A percentile compares a stretch with the other conserved stretches of the same genome.
Evolutionary conservation across 192 early-diverging fungal species (phyloP).

Genomic region (Phycomyces nitens): DNA sequence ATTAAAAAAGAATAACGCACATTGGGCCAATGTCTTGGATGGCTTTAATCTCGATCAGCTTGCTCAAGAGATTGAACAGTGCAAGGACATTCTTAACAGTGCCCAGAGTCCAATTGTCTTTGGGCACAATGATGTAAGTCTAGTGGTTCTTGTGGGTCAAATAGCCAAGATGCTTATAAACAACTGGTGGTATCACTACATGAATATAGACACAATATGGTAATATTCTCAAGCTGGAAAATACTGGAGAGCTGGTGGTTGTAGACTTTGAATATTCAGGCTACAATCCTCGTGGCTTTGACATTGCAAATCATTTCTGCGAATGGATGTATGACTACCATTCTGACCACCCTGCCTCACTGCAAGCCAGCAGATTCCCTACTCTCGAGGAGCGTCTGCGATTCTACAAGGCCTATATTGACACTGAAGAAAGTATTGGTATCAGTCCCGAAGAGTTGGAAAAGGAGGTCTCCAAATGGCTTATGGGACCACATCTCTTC

Average conservation of each 20-base stretch:
- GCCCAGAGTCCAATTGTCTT: conserved; percentile 69
- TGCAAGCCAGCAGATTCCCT: conserved; percentile 52
- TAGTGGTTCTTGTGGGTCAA: neutral
- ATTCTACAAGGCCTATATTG: conserved; percentile 68
- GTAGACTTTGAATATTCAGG: conserved; percentile 83
- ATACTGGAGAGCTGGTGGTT: conserved; percentile 57
- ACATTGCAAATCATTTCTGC: conserved; percentile 81
- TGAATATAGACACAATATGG: conserved; percentile 71
- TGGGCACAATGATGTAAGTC: conserved; percentile 78
- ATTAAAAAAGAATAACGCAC: conserved; percentile 7
- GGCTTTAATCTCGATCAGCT: conserved; percentile 46
- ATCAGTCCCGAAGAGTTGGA: conserved; percentile 29
- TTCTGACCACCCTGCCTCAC: conserved; percentile 35
- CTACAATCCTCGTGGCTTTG: conserved; percentile 73
- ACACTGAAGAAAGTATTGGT: neutral
- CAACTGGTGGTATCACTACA: no score
- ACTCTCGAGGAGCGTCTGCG: conserved; percentile 45
- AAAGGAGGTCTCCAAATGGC: conserved; percentile 40
- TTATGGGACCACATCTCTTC: conserved; percentile 53
- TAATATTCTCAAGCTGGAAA: conserved; percentile 67
- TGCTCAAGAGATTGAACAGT: conserved; percentile 43
- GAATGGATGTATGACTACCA: conserved; percentile 87
- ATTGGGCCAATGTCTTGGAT: conserved; percentile 7
- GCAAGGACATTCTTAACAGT: conserved; percentile 33
- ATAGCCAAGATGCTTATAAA: neutral